Base-by-base conservation (phyloP, 129 eudicot genomes). In the Saussurea involucrata region DNA sequence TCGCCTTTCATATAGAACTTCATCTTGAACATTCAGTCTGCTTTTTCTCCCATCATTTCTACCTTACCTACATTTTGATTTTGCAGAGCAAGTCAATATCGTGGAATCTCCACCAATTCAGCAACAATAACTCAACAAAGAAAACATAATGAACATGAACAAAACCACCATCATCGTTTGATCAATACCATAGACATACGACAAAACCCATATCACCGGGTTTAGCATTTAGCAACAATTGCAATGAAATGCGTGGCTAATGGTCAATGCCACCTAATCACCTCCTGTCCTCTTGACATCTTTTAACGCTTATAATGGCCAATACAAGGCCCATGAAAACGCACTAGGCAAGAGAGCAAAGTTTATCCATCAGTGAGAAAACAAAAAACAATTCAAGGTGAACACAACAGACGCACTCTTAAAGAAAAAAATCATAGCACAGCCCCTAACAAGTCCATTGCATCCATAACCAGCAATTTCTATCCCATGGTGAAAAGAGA, bases 1-100 rank as follows among this genome's bases (percentile, higher is more conserved):
- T 77, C 84, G 78, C 79, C 85, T 83, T 81, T 68, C 84, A 79
- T 76, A 76, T 77, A 73, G 83, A 74, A 71, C 82, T 71, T 78
- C 84, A 85, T 85, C 92, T 83, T 83, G 87, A 83, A 88, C 84
- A 83, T 85, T 81, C 83, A 83, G 84, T 82, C 73, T 83, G 84
- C 88, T 63, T 78, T 80, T 75, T 84, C 88, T 85, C 63, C 63
- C 88, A 81, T 82, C 92, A 77, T 69, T 81, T 84, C 87, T 82
- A 83, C 87, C 77, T 78, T 85, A 83, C 92, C 89, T 88, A 88
- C 92, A 88, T 71, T 55, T 75, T 34, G 77, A 85, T 83, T 74
- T 40, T 18, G 76, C 70, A 85, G 68, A 85, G 8, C 36, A 68
- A 68, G 78, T 77, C 74, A 81, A 83, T 75, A 80, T 81, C 18